phyloP scores from a whole-genome alignment of 2,329 filamentous ascomycete genomes.

The Passalora sequoiae region DNA sequence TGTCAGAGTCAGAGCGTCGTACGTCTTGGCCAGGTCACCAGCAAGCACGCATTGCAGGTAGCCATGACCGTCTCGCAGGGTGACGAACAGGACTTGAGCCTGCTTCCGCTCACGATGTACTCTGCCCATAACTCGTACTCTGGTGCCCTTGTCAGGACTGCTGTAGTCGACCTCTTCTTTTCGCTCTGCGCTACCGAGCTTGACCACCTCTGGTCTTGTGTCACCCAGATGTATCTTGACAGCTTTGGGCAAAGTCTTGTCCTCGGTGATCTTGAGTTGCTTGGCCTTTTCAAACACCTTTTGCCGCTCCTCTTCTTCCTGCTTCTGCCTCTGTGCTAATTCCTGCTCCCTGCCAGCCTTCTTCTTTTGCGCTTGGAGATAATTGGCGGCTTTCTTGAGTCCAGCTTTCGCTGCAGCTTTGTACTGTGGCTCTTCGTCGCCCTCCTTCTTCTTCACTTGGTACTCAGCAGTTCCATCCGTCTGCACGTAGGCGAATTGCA shows the following conservation, averaged over 20 bases:
- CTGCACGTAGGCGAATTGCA: constrained; percentile 71
- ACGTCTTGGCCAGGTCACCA: constrained; percentile 81
- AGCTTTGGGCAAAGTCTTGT: constrained; percentile 66
- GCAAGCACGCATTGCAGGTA: constrained; percentile 79
- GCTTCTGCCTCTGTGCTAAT: constrained; percentile 63
- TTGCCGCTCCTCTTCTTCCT: constrained; percentile 65
- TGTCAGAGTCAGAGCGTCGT: constrained; percentile 79
- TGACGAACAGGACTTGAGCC: constrained; percentile 81
- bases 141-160: constrained; percentile 57
- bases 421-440: constrained; percentile 66
- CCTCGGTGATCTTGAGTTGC: constrained; percentile 67
- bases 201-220: constrained; percentile 56
- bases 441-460: constrained; percentile 60
- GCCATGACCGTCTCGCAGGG: constrained; percentile 77
- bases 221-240: constrained; percentile 70
- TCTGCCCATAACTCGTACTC: constrained; percentile 74
- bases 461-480: constrained; percentile 60
- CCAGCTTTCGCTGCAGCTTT: constrained; percentile 79
- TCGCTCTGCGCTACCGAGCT: constrained; percentile 48
- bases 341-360: constrained; percentile 76
- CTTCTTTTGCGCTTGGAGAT: constrained; percentile 72
- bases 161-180: constrained; percentile 49
- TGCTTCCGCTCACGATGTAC: constrained; percentile 77
- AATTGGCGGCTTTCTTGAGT: constrained; percentile 75
- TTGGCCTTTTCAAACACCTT: constrained; percentile 75